phyloP scores from a whole-genome alignment of 1,284 basidiomycete species.

The Ceratobasidium papillatum region DNA sequence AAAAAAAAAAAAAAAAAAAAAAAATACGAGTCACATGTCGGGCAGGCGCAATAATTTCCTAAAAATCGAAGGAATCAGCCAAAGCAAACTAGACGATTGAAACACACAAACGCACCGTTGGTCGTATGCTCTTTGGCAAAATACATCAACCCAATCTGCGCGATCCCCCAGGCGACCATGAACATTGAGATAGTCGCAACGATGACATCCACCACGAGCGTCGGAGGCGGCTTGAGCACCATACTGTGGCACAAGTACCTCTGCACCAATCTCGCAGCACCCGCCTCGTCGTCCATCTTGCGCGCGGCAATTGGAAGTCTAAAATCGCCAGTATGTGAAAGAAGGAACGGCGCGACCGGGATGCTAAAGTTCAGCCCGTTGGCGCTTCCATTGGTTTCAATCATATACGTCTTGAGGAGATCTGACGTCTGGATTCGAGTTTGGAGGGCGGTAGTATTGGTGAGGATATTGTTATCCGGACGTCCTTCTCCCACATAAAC shows the following conservation, averaged over 20 bases:
- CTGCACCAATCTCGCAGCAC: conserved; percentile 17
- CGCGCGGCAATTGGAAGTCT: conserved; percentile 9
- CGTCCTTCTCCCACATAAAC: background rate
- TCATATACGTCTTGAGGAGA: conserved; percentile 1
- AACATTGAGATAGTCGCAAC: conserved; percentile 37
- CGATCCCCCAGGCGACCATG: conserved; percentile 24
- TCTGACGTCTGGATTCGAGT: conserved; percentile 23
- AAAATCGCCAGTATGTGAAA: conserved; percentile 3
- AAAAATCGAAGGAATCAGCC: background rate
- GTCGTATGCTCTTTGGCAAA: conserved; percentile 11
- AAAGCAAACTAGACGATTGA: too few species aligned
- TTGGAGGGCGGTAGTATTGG: conserved; percentile 14
- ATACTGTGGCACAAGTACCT: conserved; percentile 37
- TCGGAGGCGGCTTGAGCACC: conserved; percentile 29
- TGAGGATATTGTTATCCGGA: conserved; percentile 19
- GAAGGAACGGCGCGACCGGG: conserved; percentile 26
- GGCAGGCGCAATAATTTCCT: conserved; percentile 28
- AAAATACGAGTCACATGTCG: conserved; percentile 32
- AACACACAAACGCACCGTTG: conserved; percentile 9
- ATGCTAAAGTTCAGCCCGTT: conserved; percentile 10
- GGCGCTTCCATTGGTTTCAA: conserved; percentile 15
- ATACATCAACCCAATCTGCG: conserved; percentile 35
- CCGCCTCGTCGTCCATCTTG: background rate
- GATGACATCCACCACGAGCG: conserved; percentile 28
- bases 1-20: too few species aligned